These are phyloP conservation scores for Pythium rhizo-oryzae DNA, from an alignment of 352 stramenopile species.

Conservation along the genomic window DNA sequence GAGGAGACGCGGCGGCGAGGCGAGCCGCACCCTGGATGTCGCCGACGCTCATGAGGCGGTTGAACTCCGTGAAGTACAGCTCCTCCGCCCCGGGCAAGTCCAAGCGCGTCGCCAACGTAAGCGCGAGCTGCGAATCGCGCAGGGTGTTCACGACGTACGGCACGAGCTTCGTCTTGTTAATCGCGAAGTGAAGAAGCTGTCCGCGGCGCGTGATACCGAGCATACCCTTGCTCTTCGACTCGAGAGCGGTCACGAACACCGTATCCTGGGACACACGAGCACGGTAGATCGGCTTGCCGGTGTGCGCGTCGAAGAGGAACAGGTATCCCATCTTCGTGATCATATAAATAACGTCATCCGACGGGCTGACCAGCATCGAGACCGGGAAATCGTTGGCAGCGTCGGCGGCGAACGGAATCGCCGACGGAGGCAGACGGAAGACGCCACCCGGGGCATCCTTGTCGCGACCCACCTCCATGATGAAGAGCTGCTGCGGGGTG, in stretches of 20 bases:
- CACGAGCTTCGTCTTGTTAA: constrained; percentile 98
- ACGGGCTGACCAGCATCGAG: constrained; percentile 92
- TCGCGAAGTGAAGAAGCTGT: constrained; percentile 95
- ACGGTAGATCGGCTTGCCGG: constrained; percentile 98
- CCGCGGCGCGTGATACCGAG: constrained; percentile 98
- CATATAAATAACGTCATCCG: constrained; percentile 97
- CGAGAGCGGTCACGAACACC: constrained; percentile 95
- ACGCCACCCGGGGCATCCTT: constrained; percentile 94
- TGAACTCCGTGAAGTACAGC: constrained; percentile 98
- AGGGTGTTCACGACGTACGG: constrained; percentile 99
- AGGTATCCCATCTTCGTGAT: constrained; percentile 99
- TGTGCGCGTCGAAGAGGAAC: constrained; percentile 99
- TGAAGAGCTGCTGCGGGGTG: constrained; percentile 90
- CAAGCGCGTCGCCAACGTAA: constrained; percentile 96
- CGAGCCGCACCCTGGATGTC: constrained; percentile 84
- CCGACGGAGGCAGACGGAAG: constrained; percentile 93
- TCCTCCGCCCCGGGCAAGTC: constrained; percentile 98
- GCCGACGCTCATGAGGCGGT: constrained; percentile 90
- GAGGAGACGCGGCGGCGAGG: constrained; percentile 91
- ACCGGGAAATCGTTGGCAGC: constrained; percentile 98
- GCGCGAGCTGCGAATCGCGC: constrained; percentile 95
- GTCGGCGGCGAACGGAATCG: constrained; percentile 97
- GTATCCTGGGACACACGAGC: constrained; percentile 97
- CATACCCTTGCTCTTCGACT: constrained; percentile 95
- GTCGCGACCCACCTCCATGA: constrained; percentile 99